Evolutionary conservation across 2,329 filamentous ascomycete genomes (phyloP).

Genomic region (Colletotrichum nymphaeae): DNA sequence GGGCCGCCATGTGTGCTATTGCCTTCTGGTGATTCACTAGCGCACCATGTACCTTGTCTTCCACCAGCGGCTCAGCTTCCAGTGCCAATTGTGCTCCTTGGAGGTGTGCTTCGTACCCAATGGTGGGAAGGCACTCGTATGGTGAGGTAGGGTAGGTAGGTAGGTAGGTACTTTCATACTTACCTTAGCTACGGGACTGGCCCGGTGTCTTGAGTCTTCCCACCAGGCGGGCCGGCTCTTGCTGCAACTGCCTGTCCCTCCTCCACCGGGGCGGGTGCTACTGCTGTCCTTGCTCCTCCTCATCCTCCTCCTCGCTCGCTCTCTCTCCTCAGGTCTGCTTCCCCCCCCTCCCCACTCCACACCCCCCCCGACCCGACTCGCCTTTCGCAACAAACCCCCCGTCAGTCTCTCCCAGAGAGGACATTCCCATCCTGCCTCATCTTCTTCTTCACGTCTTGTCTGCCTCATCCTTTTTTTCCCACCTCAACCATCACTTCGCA

Average conservation of each 20-base stretch:
- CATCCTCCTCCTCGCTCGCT: slow-evolving; percentile 23
- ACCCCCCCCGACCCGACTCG: slow-evolving; percentile 31
- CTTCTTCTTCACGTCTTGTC: slow-evolving; percentile 37
- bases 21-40: neutral
- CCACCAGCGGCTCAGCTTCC: neutral
- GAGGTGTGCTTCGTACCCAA: neutral
- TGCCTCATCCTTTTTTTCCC: slow-evolving; percentile 36
- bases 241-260: slow-evolving; percentile 12
- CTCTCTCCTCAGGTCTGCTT: slow-evolving; percentile 1
- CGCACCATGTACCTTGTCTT: neutral
- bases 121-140: neutral
- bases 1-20: neutral
- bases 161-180: neutral
- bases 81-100: neutral
- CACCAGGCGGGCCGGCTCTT: neutral
- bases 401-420: slow-evolving; percentile 35
- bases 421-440: slow-evolving; percentile 37
- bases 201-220: neutral
- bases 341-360: slow-evolving; percentile 24
- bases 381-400: slow-evolving; percentile 36
- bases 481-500: slow-evolving; percentile 36
- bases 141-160: no score
- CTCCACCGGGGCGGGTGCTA: slow-evolving; percentile 18
- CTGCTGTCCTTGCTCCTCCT: slow-evolving; percentile 11
- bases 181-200: neutral